Base-by-base conservation (phyloP, 2,329 filamentous ascomycete species). In the Monosporascus sp. region DNA sequence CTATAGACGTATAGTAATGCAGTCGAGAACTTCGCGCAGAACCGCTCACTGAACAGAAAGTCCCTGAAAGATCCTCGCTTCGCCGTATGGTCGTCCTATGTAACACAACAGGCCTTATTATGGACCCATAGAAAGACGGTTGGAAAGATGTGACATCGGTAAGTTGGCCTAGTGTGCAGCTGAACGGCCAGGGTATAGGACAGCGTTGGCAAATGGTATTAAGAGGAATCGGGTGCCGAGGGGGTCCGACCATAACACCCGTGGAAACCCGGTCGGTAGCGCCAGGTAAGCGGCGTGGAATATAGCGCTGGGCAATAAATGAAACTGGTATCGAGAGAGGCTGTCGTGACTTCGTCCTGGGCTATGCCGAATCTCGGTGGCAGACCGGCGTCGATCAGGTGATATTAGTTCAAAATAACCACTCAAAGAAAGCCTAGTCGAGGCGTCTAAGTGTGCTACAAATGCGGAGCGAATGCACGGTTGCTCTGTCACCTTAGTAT, bases 401-500 rank as follows among this genome's bases (percentile, higher is more conserved):
- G 65, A 70, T 70, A 71, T 71, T 72, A 70, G 62, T 66, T 66
- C 62, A 60, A 63, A 67, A 65, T 65, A 65, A 64, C 47, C 54
- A 54, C 56, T 60, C 57, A 49, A 52, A 54, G 49, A 53, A 51
- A 48, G 49, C 49, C 43, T 31, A 54, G 57, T 50, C 54, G 49
- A 57, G 17, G 56, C 55, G 43, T 46, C 22, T 22, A 27, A 27
- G 11, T 46, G 24, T 46, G 24, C 15, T 46, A 46, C 43, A 31
- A 27, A 24, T 46, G 43, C 15, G 43, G 43, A 46, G 31, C 43
- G 43, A 46, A 46, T 31, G 43, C 43, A 46, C 43, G 43, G 22
- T 46, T 17, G 20, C 14, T n/a, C 43, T 14, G 22, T 31, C 43
- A n/a, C 62, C 74, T 87, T 5, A 89, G 77, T 88, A 90, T 59